These are phyloP conservation scores for Pulveroboletus ridleyi DNA, from an alignment of 1,284 basidiomycete species.

Conservation along the genomic window DNA sequence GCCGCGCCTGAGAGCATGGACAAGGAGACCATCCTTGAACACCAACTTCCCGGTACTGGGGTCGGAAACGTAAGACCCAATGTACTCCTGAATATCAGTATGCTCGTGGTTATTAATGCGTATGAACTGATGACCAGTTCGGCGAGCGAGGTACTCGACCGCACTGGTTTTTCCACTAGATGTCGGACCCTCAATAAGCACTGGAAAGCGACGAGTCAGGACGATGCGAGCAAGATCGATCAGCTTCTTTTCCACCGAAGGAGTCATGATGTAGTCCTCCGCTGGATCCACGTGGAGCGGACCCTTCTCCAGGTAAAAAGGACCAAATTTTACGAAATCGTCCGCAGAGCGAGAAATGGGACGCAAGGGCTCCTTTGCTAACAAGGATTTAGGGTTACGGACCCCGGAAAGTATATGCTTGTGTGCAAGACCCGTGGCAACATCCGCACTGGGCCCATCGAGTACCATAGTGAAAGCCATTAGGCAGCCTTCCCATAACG, in stretches of 20 bases:
- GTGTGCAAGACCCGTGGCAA: conserved; percentile 77
- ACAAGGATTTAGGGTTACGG: conserved; percentile 80
- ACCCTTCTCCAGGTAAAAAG: conserved; percentile 91
- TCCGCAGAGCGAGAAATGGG: conserved; percentile 57
- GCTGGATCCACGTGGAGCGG: conserved; percentile 65
- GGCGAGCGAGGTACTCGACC: conserved; percentile 93
- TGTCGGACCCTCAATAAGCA: conserved; percentile 98
- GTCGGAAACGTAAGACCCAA: conserved; percentile 97
- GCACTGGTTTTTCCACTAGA: conserved; percentile 98
- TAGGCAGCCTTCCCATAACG: conserved; percentile 94
- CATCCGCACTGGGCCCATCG: conserved; percentile 74
- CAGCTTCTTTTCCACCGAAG: conserved; percentile 96
- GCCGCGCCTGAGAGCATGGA: conserved; percentile 90
- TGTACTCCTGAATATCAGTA: conserved; percentile 98
- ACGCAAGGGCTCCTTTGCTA: conserved; percentile 70
- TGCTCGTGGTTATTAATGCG: conserved; percentile 99
- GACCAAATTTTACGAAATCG: conserved; percentile 85
- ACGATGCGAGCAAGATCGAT: conserved; percentile 93
- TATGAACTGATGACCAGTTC: conserved; percentile 96
- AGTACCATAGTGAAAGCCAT: conserved; percentile 99
- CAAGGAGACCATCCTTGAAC: conserved; percentile 94
- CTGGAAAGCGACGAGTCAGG: conserved; percentile 89
- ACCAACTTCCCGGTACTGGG: conserved; percentile 90
- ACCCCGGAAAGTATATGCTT: conserved; percentile 86
- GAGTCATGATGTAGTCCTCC: conserved; percentile 93